Base-by-base conservation (phyloP, 345 rosid genomes). In the Syzygium jambos region DNA sequence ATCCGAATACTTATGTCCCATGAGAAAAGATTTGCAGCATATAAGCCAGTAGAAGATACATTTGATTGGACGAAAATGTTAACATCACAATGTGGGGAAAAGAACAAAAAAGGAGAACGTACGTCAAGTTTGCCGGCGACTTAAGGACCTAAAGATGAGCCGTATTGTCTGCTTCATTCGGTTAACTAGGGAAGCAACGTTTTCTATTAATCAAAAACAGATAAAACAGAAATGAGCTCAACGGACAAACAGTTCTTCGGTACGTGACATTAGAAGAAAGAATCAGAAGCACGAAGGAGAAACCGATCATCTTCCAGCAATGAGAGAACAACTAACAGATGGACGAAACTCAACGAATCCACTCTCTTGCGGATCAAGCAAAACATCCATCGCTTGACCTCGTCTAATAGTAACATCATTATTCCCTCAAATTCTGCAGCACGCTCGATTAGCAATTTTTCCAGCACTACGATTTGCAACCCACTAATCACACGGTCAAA, bases 401-500 rank as follows among this genome's bases (percentile, higher is more conserved):
- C 49, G 21, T 38, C 46, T 11, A 38, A 73, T 9, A 73, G 2
- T 25, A 22, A 73, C 82, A 73, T 73, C 49, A 73, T 73, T 10
- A 38, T 21, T 73, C 38, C 49, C 49, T 73, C 19, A 73, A 73
- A 19, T 73, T 73, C 82, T 73, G 49, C 49, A 38, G 82, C 49
- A 30, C 15, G 43, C 43, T 30, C 78, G 30, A 30, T 30, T 22
- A 38, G 49, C 80, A 73, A 38, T 73, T 73, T 73, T 38, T 13
- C 46, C 46, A 4, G 19, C 80, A 41, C 25, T 68, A 4, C 2
- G 46, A 68, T 68, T 25, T 2, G 80, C 80, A 34, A 0, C 25
- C 46, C 3, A 34, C 46, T 17, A 0, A 23, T 34, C 49, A 73
- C 25, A 10, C 12, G 7, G 1, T 73, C 7, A 0, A 73, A 19